Evolutionary conservation across 129 eudicot species (phyloP).

Genomic region (Lactuca sativa): DNA sequence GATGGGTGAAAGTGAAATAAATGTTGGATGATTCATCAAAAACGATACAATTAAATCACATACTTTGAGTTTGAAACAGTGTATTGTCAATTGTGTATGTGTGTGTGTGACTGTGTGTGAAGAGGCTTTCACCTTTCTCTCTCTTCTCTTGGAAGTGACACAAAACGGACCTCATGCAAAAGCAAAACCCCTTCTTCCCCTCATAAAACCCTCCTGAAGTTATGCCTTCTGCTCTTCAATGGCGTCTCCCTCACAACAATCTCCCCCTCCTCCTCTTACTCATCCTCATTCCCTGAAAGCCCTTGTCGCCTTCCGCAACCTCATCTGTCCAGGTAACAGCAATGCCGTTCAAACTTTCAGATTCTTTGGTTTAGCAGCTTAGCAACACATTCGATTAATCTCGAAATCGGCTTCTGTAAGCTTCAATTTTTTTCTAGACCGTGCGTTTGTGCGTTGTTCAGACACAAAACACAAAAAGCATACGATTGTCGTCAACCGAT

Average conservation of each 20-base stretch:
- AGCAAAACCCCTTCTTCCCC: conserved; percentile 36
- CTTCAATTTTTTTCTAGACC: background rate
- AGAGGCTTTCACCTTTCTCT: conserved; percentile 18
- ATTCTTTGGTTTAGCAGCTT: background rate
- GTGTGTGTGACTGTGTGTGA: background rate
- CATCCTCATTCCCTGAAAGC: conserved; percentile 35
- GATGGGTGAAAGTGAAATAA: background rate
- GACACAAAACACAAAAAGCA: background rate
- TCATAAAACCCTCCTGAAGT: conserved; percentile 19
- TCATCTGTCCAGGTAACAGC: conserved; percentile 38
- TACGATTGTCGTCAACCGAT: conserved; percentile 19
- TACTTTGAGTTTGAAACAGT: background rate
- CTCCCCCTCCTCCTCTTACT: background rate
- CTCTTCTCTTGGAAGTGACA: conserved; percentile 51
- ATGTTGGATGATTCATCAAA: conserved; percentile 2
- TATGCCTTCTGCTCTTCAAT: conserved; percentile 31
- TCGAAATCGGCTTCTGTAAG: background rate
- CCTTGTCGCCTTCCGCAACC: conserved; percentile 47
- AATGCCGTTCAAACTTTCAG: conserved; percentile 8
- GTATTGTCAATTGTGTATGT: too few relatives aligned
- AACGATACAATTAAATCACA: conserved; percentile 14
- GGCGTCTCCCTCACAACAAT: conserved; percentile 34
- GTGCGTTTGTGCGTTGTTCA: conserved; percentile 8
- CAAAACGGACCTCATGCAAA: conserved; percentile 52
- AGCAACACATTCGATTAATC: background rate